Evolutionary conservation across 2,329 filamentous ascomycete genomes (phyloP), one percentile per base, ranked within the genome.

Genomic region (Fusarium cicatricum): DNA sequence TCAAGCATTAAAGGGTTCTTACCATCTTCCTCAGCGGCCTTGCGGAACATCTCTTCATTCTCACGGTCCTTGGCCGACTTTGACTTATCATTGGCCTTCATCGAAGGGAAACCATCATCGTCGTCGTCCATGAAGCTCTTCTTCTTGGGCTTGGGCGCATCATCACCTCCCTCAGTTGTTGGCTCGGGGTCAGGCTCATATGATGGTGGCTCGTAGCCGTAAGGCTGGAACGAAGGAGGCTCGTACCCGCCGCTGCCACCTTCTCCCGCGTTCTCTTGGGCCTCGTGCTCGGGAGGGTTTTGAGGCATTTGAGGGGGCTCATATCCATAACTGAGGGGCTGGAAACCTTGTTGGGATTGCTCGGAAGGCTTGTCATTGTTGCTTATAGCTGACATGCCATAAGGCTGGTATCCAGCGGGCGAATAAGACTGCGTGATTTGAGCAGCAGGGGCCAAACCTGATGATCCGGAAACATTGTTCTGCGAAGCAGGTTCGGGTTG

Each of bases 101-200:
- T 60, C 7, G 78, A 77, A 28, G 85, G 78, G 37, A 90, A 82
- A 54, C 90, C 85, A 19, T 91, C 90, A 11, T 92, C 89, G 23
- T 94, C 90, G 61, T 94, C 89, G 68, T 94, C 89, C 83, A 95
- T 90, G 67, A 92, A 87, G 17, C 85, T 86, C 72, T 90, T 92
- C 77, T 90, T 91, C 75, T 90, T 90, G 0, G 83, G 80, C 65
- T 85, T 88, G 7, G 83, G 78, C 10, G 79, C 78, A 19, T 80
- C 74, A 11, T 82, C 78, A 2, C 78, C 78, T 6, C 75, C 74
- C 3, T 78, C 71, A 12, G 69, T 66, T 17, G 71, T 74, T n/a
- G 65, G 43, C 15, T 78, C 77, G 2, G 76, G 71, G 6, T 80
- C 78, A 3, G 85, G 80, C 19, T 87, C 80, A 40, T 85, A 82